Evolutionary conservation across 768 basidiomycete genomes (phyloP), one percentile per base, ranked within the genome.

Genomic region (Leccinum broughii): DNA sequence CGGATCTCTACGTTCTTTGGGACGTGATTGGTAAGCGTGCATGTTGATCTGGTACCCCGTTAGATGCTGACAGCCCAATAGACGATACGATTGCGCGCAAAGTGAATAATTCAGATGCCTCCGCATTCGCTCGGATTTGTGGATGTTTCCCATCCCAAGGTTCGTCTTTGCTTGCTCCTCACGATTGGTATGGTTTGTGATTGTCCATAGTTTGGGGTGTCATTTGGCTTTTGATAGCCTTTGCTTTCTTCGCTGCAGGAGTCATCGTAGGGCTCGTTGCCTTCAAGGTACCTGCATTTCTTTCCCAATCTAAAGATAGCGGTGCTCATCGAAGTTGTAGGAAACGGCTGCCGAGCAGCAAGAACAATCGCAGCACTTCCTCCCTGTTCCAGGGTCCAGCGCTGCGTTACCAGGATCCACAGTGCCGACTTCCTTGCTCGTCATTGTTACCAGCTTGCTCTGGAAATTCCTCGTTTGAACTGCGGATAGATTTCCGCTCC

Each of bases 71-170:
- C 32, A 2, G 9, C 22, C 22, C 32, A 32, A 15, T 66, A 89
- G 93, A 93, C 71, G 92, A 94, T 66, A 94, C 92, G 11, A 84
- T 93, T 54, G 83, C 87, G 3, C 81, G 92, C 51, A 93, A 93
- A 72, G 85, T 91, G 62, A 94, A 95, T 65, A 81, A 83, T n/a
- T 92, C 90, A 17, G 94, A 96, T 68, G 94, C 94, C 1, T 87
- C 88, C 4, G 86, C 86, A 9, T 96, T 94, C 66, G 90, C 94
- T 3, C 77, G 86, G 17, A 85, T 92, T 51, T 95, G 90, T 66
- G 92, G 91, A 24, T 95, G 92, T 74, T 93, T 84, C 69, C 90
- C 91, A 17, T 90, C 92, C 4, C 85, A 82, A 85, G 88, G 90
- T 88, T 35, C 34, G 70, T 62, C 3, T 49, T 24, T 48, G 1